Conservation (phyloP, 1,284 basidiomycete species). For the Tilletia horrida region DNA sequence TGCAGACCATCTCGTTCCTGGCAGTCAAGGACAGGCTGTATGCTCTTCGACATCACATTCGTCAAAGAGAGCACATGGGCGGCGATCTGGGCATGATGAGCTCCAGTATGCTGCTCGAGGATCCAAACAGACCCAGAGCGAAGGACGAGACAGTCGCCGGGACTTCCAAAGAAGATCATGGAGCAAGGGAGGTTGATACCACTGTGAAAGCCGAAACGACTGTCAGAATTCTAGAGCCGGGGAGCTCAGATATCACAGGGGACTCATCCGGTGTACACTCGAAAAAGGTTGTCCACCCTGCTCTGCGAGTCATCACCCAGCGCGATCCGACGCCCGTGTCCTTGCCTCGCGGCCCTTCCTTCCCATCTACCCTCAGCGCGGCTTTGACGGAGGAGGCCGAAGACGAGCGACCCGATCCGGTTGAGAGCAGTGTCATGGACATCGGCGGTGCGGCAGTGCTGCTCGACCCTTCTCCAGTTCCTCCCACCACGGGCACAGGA, state of each 20-base stretch:
- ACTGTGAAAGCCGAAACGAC: no score
- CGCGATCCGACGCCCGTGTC: no score
- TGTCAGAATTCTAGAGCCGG: no score
- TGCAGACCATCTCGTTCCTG: slow-evolving; percentile 33
- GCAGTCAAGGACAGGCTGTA: slow-evolving; percentile 40
- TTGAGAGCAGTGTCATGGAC: neutral
- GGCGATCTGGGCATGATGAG: slow-evolving; percentile 43
- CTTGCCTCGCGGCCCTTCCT: neutral
- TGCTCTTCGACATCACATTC: slow-evolving; percentile 40
- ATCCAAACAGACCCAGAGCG: neutral
- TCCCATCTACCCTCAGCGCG: neutral
- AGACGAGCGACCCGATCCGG: neutral
- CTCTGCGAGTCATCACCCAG: no score
- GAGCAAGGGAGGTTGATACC: no score
- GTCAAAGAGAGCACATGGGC: slow-evolving; percentile 41
- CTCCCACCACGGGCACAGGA: neutral
- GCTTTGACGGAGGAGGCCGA: neutral
- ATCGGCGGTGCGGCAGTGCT: neutral
- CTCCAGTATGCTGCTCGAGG: slow-evolving; percentile 1
- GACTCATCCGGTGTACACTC: no score
- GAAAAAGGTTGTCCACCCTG: no score
- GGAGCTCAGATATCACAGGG: no score
- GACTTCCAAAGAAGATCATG: neutral
- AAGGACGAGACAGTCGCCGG: neutral
- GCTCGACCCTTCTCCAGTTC: neutral